phyloP scores from a whole-genome alignment of 1,284 basidiomycete species.

The Irpex sp. region DNA sequence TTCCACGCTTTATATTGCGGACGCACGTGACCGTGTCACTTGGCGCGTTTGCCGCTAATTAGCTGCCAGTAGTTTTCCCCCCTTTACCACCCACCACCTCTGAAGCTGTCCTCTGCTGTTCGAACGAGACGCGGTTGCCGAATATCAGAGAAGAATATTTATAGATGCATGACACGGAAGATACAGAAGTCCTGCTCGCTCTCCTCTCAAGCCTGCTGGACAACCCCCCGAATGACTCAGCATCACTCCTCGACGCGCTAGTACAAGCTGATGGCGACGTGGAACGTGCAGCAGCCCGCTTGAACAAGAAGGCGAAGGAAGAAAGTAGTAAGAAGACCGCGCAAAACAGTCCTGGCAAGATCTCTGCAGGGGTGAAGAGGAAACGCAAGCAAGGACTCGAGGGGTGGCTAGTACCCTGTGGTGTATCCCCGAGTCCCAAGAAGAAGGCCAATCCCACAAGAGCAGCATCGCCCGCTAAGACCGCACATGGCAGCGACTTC shows the following conservation, averaged over 20 bases:
- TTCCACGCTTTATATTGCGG: not conserved
- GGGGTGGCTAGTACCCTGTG: conserved; percentile 42
- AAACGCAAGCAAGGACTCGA: conserved; percentile 44
- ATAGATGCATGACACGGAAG: conserved; percentile 24
- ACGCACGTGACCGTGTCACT: not conserved
- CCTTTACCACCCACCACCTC: too few relatives aligned
- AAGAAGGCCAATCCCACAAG: conserved; percentile 15
- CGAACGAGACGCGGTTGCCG: not conserved
- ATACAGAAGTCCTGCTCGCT: conserved; percentile 69
- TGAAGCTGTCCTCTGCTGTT: not conserved
- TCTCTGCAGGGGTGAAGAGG: conserved; percentile 30
- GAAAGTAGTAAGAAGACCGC: not conserved
- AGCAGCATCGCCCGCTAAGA: conserved; percentile 2
- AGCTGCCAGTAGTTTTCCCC: too few relatives aligned
- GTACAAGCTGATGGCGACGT: conserved; percentile 59
- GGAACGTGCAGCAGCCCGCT: conserved; percentile 46
- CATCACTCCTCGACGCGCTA: conserved; percentile 58
- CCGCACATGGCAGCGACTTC: not conserved
- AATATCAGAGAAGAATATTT: too few relatives aligned
- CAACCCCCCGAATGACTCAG: conserved; percentile 30
- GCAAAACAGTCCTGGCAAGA: not conserved
- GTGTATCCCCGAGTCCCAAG: conserved; percentile 13
- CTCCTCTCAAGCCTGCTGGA: conserved; percentile 60
- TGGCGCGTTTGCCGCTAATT: not conserved
- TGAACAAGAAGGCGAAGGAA: conserved; percentile 5